Evolutionary conservation across 148 eudicot genomes (phyloP).

Genomic region (Rhododendron mucronatum): DNA sequence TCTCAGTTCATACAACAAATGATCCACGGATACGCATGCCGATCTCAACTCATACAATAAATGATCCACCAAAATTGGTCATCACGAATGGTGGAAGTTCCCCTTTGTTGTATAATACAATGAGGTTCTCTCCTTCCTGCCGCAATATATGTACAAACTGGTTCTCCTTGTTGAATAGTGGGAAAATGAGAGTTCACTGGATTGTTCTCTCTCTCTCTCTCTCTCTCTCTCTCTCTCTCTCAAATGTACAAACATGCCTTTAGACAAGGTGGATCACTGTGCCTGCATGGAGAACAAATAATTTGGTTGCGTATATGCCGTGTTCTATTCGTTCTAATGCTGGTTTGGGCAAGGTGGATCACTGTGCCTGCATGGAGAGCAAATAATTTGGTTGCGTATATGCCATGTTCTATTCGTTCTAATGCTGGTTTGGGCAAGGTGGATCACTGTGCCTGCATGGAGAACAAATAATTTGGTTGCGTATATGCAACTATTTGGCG

Average conservation of each 20-base stretch:
- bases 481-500: neutral
- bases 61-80: neutral
- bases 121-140: neutral
- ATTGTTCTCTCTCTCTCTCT: neutral
- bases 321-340: neutral
- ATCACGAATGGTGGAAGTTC: neutral
- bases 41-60: conserved; percentile 42
- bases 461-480: neutral
- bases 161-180: neutral
- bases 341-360: neutral
- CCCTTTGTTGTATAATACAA: neutral
- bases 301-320: neutral
- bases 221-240: too few relatives aligned
- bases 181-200: neutral
- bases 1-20: conserved; percentile 37
- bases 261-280: neutral
- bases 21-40: conserved; percentile 54
- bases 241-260: too few relatives aligned
- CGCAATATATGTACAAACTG: neutral
- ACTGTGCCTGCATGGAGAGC: neutral
- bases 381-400: neutral
- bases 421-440: neutral
- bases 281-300: neutral
- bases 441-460: too few relatives aligned
- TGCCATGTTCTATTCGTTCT: neutral